Evolutionary conservation across 2,329 filamentous ascomycete species (phyloP).

Genomic region (Byssoonygena ceratinophila): DNA sequence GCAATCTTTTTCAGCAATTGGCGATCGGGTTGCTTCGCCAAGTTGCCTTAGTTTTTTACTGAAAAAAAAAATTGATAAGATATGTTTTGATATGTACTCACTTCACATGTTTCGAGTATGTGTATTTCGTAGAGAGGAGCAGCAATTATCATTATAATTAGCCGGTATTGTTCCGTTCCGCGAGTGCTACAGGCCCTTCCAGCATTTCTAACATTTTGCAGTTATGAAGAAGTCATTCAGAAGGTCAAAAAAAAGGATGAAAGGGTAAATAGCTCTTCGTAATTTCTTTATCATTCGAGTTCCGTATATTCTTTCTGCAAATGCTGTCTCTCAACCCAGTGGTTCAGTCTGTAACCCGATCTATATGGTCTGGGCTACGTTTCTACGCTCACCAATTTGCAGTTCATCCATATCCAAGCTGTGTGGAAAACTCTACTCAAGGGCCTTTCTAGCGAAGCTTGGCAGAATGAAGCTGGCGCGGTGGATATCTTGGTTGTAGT

Average conservation of each 20-base stretch:
- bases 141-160: background rate
- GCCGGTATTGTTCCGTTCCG: background rate
- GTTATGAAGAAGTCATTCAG: background rate
- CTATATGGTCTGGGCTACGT: background rate
- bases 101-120: background rate
- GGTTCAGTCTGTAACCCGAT: background rate
- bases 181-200: background rate
- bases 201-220: background rate
- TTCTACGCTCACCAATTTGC: background rate
- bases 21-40: background rate
- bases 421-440: slow-evolving; percentile 7
- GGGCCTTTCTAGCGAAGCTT: slow-evolving; percentile 74
- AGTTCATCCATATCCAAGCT: background rate
- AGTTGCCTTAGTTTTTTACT: background rate
- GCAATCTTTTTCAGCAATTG: background rate
- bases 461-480: slow-evolving; percentile 87
- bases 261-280: background rate
- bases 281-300: background rate
- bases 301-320: background rate
- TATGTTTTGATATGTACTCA: background rate
- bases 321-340: background rate
- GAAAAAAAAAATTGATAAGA: background rate
- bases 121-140: background rate
- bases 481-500: slow-evolving; percentile 97
- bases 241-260: background rate